Base-by-base conservation (phyloP, 345 rosid species). In the Angophora floribunda region DNA sequence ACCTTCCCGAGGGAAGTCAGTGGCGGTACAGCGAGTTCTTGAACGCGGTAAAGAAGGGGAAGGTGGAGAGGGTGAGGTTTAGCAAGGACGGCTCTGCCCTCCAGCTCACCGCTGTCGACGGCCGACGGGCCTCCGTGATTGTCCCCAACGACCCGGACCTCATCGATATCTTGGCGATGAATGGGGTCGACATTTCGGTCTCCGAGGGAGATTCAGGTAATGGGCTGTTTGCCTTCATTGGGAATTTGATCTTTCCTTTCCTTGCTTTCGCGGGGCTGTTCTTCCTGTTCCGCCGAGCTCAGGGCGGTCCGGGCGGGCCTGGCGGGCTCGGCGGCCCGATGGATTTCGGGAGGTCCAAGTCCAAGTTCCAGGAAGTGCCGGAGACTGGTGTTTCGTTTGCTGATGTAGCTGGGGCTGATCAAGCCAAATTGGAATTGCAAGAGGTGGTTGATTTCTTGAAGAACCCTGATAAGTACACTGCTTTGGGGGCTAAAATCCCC, bases 331-430 rank as follows among this genome's bases (percentile, higher is more conserved):
- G 91, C 7, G 91, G 91, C 22, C 91, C 91, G 0, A 89, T 89
- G 91, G 91, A 89, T 50, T 89, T 89, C 30, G 91, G 91, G 11
- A 79, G 91, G 65, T 89, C 91, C 79, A 89, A 89, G 87, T 89
- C 91, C 51, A 89, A 89, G 63, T 89, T 89, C 89, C 91, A 89
- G 91, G 91, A 89, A 75, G 91, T 89, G 55, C 91, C 91, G 36
- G 91, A 89, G 78, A 89, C 91, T 53, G 91, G 91, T 44, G 91
- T 89, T n/a, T 53, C 88, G 45, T 92, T 92, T 61, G 89, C 91
- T 16, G 92, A 92, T 86, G 93, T 92, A 78, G 93, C 93, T 21
- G 93, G 93, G 41, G 91, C 91, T 51, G 93, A 92, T 30, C 92
- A 92, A 88, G 93, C 92, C 15, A 92, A 92, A 61, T 87, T 91